Percentiles rank a stretch among this genome's conserved stretches.
phyloP scores from a whole-genome alignment of 2,329 filamentous ascomycete genomes.

The Aureobasidium namibiae region DNA sequence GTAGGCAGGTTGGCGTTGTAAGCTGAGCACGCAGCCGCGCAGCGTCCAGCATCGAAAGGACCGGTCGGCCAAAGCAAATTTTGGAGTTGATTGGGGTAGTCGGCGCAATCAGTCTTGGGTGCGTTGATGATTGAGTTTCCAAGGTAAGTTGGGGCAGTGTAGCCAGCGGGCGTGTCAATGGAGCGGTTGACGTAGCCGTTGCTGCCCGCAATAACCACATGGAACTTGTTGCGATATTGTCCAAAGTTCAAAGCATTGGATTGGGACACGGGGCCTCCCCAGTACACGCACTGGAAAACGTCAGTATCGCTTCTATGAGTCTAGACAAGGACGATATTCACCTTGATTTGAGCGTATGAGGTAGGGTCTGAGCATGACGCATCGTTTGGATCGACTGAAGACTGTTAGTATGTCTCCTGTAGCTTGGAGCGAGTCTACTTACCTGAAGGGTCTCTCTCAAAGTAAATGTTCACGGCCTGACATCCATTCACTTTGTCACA shows the following conservation, averaged over 20 bases:
- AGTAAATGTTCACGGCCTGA: constrained; percentile 14
- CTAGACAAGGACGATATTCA: too few relatives aligned
- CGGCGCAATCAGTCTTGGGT: constrained; percentile 19
- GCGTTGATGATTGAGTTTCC: constrained; percentile 28
- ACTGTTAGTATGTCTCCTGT: background rate
- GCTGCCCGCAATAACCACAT: constrained; percentile 34
- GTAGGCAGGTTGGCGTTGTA: constrained; percentile 19
- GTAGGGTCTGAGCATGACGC: background rate
- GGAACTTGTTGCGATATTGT: constrained; percentile 27
- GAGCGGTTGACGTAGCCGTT: constrained; percentile 27
- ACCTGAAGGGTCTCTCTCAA: constrained; percentile 14
- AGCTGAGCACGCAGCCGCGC: constrained; percentile 20
- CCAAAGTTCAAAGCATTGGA: constrained; percentile 27
- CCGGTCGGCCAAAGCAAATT: constrained; percentile 13
- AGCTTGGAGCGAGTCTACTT: background rate
- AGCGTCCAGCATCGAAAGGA: constrained; percentile 18
- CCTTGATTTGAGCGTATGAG: background rate
- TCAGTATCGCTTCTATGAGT: background rate
- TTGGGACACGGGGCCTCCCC: constrained; percentile 24
- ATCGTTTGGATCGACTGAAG: constrained; percentile 7
- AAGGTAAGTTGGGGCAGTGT: constrained; percentile 18
- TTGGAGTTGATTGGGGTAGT: constrained; percentile 18
- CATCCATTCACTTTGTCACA: constrained; percentile 12
- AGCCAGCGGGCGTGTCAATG: constrained; percentile 15
- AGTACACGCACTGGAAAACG: constrained; percentile 23